Base-by-base conservation (phyloP, 768 basidiomycete genomes). In the Trametes cinnabarina region DNA sequence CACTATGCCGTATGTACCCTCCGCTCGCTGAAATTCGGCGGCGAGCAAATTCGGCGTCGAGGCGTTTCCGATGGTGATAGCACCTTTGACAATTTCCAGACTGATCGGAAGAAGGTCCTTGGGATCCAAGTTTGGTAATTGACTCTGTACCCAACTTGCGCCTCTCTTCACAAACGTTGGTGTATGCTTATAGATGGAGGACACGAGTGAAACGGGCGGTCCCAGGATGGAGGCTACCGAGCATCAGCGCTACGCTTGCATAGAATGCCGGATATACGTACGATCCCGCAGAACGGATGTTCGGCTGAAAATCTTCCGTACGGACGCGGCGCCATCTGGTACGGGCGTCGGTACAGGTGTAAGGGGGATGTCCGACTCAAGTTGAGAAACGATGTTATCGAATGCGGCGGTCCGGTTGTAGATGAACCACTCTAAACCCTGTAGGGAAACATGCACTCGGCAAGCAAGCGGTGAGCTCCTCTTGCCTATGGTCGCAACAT, bases 381-480 rank as follows among this genome's bases (percentile, higher is more conserved):
- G 85, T 66, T 89, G 84, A 11, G 88, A 80, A 19, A 96, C 74
- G 51, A 98, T 94, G 51, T 84, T 80, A 67, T 98, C 94, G 72
- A 88, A 98, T 3, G 93, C 86, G 3, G 91, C 83, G 3, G 92
- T 95, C 47, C 86, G 79, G 73, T 98, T 98, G 73, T 92, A 97
- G 40, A 98, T 65, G 70, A 92, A 92, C 87, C 92, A 94, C 70
- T 98, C 94, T 42, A 94, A 78, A 17, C 96, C 96, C 64, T 95
- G 84, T 3, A 91, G 65, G 7, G 85, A 85, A 26, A 94, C 68
- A 53, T 90, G 86, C 28, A 98, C 83, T 37, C 96, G 87, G 66
- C 93, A 96, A 14, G 88, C 83, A 56, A 82, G 77, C 22, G 80
- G 67, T 14, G 62, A 41, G 17, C 55, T 56, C 28, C 49, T 37